phyloP scores from a whole-genome alignment of 805 yeast species.

The Myxozyma lipomycoides region DNA sequence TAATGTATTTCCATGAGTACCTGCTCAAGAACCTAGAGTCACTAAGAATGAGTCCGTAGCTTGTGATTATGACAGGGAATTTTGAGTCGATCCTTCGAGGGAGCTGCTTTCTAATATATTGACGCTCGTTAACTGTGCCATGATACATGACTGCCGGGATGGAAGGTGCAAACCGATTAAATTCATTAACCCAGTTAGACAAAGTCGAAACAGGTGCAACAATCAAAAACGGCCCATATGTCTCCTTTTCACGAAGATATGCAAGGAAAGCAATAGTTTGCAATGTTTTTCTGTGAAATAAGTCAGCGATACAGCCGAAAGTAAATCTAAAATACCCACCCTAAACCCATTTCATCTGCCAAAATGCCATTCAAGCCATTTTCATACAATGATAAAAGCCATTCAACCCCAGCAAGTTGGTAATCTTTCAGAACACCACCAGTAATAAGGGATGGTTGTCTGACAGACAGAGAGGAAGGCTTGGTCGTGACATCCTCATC shows the following conservation, averaged over 20 bases:
- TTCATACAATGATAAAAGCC: conserved; percentile 84
- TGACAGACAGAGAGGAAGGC: conserved; percentile 2
- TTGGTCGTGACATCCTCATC: conserved; percentile 4
- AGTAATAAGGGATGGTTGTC: conserved; percentile 53
- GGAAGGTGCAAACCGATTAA: conserved; percentile 67
- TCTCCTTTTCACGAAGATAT: conserved; percentile 71
- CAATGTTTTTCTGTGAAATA: conserved; percentile 55
- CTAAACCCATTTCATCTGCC: conserved; percentile 98
- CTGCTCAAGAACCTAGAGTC: conserved; percentile 57
- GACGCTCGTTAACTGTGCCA: conserved; percentile 60
- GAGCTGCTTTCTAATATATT: conserved; percentile 38
- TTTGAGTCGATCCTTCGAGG: conserved; percentile 30
- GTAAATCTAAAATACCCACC: conserved; percentile 38
- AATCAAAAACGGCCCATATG: conserved; percentile 71
- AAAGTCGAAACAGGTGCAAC: conserved; percentile 83
- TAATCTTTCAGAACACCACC: conserved; percentile 71
- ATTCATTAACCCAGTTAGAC: conserved; percentile 77
- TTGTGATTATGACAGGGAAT: conserved; percentile 62
- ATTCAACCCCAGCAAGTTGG: conserved; percentile 84
- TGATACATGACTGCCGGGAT: conserved; percentile 60
- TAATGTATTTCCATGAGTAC: conserved; percentile 71
- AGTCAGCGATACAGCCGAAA: no score
- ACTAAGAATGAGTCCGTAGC: conserved; percentile 70
- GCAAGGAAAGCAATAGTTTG: conserved; percentile 79
- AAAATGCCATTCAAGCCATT: conserved; percentile 92